Base-by-base conservation (phyloP, 2,329 filamentous ascomycete species). In the Dothiorella sarmentorum region DNA sequence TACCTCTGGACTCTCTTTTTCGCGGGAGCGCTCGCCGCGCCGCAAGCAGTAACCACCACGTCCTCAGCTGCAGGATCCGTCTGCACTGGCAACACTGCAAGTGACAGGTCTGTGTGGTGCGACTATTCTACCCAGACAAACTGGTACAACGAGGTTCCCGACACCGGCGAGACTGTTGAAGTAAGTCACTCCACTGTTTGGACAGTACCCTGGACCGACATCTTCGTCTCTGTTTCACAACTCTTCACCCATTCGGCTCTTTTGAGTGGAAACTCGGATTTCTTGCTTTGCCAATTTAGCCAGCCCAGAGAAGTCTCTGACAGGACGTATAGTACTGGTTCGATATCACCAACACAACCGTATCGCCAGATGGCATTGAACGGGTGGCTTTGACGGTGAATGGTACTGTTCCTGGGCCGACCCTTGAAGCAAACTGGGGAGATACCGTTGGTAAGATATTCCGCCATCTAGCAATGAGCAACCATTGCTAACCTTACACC, bases 371-470 rank as follows among this genome's bases (percentile, higher is more conserved):
- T 74, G 86, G 85, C 20, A 80, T 80, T 60, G 77, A 82, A 37
- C 81, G 89, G 29, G 80, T 84, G n/a, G 82, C 83, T 3, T 89
- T 93, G 68, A 88, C 87, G 44, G 87, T 94, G 75, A 93, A 94
- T 66, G 83, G 83, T 4, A 71, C 86, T 74, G 91, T 89, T 87
- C 90, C 89, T 1, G 80, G 88, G 55, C 89, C 90, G 1, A 72
- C 74, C 24, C 85, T 91, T 59, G 78, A 82, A 53, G 86, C 82
- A 35, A 80, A 80, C 47, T 75, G 85, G 51, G 86, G 86, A 59
- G 87, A 90, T 67, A 78, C 75, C 17, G 49, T 62, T 18, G 35
- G 56, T 59, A 59, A 49, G 44, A 5, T n/a, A n/a, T n/a, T n/a
- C n/a, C n/a, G n/a, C n/a, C n/a, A n/a, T n/a, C n/a, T n/a, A 17